Conservation (phyloP, 177 flowering plant species). For the Vitis hybrid region DNA sequence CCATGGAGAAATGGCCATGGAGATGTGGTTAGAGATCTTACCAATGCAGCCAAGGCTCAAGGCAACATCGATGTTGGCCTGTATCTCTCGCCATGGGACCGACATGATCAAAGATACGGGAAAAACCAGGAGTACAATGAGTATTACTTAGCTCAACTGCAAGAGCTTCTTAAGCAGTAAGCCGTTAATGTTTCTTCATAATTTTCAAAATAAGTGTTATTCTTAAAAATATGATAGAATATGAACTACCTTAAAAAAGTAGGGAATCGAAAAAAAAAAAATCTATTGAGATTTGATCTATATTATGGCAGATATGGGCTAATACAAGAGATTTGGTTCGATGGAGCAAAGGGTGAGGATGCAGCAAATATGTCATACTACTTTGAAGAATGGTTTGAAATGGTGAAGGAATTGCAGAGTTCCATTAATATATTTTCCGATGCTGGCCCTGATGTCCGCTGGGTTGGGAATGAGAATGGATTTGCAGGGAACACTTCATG, state of each 20-base stretch:
- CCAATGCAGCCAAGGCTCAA: constrained; percentile 46
- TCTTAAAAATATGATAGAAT: too few species aligned
- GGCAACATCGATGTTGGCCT: constrained; percentile 68
- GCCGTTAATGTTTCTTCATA: neutral
- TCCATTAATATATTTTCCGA: constrained; percentile 89
- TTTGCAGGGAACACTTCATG: constrained; percentile 75
- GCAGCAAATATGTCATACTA: constrained; percentile 81
- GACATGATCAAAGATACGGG: constrained; percentile 82
- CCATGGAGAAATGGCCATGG: constrained; percentile 77
- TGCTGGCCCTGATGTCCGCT: constrained; percentile 86
- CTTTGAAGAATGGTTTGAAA: constrained; percentile 79
- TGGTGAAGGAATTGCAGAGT: constrained; percentile 82
- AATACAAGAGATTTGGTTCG: constrained; percentile 90
- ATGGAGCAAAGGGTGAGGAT: constrained; percentile 84
- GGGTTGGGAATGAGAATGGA: constrained; percentile 89
- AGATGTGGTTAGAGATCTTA: constrained; percentile 72
- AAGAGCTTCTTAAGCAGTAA: constrained; percentile 73
- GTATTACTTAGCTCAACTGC: constrained; percentile 84
- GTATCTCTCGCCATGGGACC: constrained; percentile 95
- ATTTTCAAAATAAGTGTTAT: too few species aligned
- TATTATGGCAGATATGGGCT: constrained; percentile 58
- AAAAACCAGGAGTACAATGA: constrained; percentile 57
- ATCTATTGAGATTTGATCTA: too few species aligned
- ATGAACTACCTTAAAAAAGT: too few species aligned
- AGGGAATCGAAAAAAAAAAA: too few species aligned